Conservation (phyloP, 179 eudicot genomes). For the Vitellaria paradoxa region DNA sequence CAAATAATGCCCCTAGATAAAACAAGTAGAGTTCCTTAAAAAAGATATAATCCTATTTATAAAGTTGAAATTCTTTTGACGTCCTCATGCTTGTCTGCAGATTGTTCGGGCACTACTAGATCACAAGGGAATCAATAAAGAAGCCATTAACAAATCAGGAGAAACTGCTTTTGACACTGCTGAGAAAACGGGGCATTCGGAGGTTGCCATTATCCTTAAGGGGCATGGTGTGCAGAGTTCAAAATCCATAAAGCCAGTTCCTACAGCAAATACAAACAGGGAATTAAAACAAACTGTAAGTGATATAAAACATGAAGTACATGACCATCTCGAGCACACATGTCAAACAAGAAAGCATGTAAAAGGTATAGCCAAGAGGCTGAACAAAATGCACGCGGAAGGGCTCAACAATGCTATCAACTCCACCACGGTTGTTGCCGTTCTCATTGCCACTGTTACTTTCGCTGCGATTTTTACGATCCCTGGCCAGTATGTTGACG, state of each 20-base stretch:
- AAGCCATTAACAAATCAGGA: slow-evolving; percentile 46
- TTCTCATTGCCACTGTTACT: slow-evolving; percentile 51
- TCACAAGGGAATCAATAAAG: slow-evolving; percentile 25
- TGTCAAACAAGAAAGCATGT: slow-evolving; percentile 36
- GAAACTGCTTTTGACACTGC: slow-evolving; percentile 60
- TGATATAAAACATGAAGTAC: slow-evolving; percentile 57
- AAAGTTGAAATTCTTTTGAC: too few species aligned
- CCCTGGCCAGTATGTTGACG: slow-evolving; percentile 47
- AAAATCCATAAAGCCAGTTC: slow-evolving; percentile 26
- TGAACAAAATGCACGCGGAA: slow-evolving; percentile 50
- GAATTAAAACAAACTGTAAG: slow-evolving; percentile 55
- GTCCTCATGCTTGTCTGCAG: slow-evolving; percentile 30
- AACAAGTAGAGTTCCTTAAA: neutral
- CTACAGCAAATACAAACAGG: slow-evolving; percentile 21
- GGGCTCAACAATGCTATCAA: slow-evolving; percentile 55
- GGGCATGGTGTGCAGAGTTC: slow-evolving; percentile 35
- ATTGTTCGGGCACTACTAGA: slow-evolving; percentile 38
- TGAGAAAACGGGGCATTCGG: slow-evolving; percentile 30
- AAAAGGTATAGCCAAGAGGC: slow-evolving; percentile 39
- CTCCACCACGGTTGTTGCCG: slow-evolving; percentile 50
- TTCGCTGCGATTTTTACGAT: slow-evolving; percentile 53
- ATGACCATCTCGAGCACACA: slow-evolving; percentile 47
- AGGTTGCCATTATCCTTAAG: slow-evolving; percentile 24
- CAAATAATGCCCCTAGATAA: neutral
- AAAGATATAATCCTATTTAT: neutral